Evolutionary conservation across 208 protist genomes (phyloP), one percentile per base, ranked within the genome.

Genomic region (Lotmaria passim): DNA sequence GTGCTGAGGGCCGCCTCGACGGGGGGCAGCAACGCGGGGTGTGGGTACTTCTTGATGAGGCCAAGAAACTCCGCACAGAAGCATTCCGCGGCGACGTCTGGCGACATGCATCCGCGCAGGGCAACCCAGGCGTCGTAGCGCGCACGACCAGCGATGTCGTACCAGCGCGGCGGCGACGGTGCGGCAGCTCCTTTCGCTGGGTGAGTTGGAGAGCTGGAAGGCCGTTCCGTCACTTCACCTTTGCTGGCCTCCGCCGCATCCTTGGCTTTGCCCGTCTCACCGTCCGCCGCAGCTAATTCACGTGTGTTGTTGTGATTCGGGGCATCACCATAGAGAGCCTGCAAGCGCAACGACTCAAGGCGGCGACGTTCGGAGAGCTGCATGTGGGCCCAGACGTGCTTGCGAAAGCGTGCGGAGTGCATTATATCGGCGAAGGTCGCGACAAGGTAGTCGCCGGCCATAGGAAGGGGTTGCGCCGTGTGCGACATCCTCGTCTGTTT

Each of bases 61-160:
- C 79, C 77, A 36, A 93, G 81, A 59, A 93, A 79, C 63, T 93
- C 87, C 8, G 87, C 68, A 34, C 82, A 90, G 62, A 93, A 89
- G 59, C 78, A 75, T 61, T 93, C 87, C 21, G 67, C 73, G 21
- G 87, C 85, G 17, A 93, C 76, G 36, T 81, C 80, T 7, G 77
- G 63, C n/a, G 69, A 81, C 85, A 93, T 90, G 26, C 66, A 73
- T 11, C 85, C 84, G 12, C 87, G 84, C 48, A 93, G 75, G 2
- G 74, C 57, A 15, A 67, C 73, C 87, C 87, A 93, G 19, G 59
- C 55, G 23, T 53, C 34, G 48, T 77, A 81, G 31, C 86, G 79
- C 24, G 82, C 59, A 24, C 80, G 78, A 33, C 67, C 74, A n/a
- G 78, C 82, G 28, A 93, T 74, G 71, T 93, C 78, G 60, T 83